phyloP scores from a whole-genome alignment of 768 basidiomycete species.

The Lactarius hatsudake region DNA sequence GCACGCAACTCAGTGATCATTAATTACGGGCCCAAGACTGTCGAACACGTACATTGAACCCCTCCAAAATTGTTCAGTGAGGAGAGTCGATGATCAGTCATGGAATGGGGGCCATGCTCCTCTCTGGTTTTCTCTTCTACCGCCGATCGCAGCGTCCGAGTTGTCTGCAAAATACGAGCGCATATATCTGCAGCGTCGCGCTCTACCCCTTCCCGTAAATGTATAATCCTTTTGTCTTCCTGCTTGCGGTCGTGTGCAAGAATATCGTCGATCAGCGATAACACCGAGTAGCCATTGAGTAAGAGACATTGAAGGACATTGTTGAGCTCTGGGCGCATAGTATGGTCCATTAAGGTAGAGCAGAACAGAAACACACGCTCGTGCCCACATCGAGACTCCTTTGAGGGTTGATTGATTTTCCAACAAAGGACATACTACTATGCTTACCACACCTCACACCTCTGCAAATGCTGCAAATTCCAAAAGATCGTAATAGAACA shows the following conservation, averaged over 20 bases:
- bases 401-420: too few relatives aligned
- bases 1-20: neutral
- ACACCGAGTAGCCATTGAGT: neutral
- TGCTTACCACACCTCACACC: too few relatives aligned
- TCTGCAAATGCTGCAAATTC: too few relatives aligned
- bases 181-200: neutral
- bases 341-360: too few relatives aligned
- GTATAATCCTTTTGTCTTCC: neutral
- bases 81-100: neutral
- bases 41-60: neutral
- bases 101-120: too few relatives aligned
- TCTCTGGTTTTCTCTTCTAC: neutral
- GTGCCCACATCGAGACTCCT: too few relatives aligned
- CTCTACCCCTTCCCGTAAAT: neutral
- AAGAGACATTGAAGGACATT: neutral
- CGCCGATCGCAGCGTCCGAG: too few relatives aligned
- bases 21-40: neutral
- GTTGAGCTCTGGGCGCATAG: neutral
- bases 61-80: neutral
- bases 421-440: too few relatives aligned
- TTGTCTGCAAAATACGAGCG: neutral
- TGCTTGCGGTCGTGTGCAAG: neutral
- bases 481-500: too few relatives aligned
- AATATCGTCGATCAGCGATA: neutral
- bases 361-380: too few relatives aligned